These are phyloP conservation scores for Mimosa bimucronata DNA, from an alignment of 306 rosid genomes.

Conservation along the genomic window DNA sequence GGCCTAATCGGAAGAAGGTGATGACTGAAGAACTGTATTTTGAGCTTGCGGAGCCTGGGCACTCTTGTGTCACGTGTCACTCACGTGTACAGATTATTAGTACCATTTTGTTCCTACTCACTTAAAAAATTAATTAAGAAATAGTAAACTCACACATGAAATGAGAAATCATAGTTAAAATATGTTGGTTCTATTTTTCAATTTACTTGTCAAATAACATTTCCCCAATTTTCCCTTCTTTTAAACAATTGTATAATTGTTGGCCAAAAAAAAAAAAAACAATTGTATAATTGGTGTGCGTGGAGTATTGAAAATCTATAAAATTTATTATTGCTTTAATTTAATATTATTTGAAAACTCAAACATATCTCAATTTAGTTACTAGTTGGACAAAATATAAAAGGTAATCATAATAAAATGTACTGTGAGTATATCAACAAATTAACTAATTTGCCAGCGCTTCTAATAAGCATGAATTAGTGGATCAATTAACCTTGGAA, in stretches of 20 bases:
- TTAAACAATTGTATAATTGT: too few species aligned
- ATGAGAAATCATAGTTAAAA: too few species aligned
- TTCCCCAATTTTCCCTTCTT: too few species aligned
- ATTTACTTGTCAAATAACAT: too few species aligned
- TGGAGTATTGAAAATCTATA: not conserved
- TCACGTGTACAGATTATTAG: not conserved
- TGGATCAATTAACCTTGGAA: not conserved
- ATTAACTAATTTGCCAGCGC: too few species aligned
- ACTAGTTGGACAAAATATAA: not conserved
- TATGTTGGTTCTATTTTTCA: too few species aligned
- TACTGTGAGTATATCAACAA: too few species aligned
- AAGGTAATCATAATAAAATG: not conserved
- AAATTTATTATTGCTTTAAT: not conserved
- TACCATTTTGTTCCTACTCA: too few species aligned
- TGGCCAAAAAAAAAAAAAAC: too few species aligned
- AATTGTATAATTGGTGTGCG: not conserved
- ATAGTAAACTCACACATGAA: too few species aligned
- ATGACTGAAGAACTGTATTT: not conserved
- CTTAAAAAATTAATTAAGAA: too few species aligned
- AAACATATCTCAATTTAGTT: not conserved
- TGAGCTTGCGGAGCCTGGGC: not conserved
- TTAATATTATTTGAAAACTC: not conserved
- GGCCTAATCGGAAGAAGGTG: not conserved
- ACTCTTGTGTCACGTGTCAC: not conserved
- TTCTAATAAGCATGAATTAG: too few species aligned